Evolutionary conservation across 2,329 filamentous ascomycete species (phyloP).

Genomic region (Fusarium graminum): DNA sequence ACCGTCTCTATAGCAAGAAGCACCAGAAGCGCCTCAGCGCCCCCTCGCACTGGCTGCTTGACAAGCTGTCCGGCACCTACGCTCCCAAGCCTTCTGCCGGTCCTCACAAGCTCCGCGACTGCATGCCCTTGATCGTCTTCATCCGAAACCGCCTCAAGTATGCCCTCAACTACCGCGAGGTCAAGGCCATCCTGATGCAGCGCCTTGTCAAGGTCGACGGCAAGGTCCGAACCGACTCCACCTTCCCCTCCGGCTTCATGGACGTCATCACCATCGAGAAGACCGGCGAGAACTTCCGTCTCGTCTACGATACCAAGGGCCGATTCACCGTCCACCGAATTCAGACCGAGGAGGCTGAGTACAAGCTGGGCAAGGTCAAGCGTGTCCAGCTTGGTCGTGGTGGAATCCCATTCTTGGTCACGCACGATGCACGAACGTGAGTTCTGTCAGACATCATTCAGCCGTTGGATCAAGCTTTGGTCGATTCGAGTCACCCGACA

Average conservation of each 20-base stretch:
- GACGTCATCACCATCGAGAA: constrained; percentile 99
- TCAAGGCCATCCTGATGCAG: constrained; percentile 98
- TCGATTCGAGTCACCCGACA: constrained; percentile 62
- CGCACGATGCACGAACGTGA: constrained; percentile 99
- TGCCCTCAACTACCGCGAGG: constrained; percentile 98
- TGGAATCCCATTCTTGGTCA: constrained; percentile 99
- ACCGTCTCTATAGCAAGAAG: constrained; percentile 80
- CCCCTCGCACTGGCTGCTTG: constrained; percentile 99
- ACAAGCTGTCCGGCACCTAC: constrained; percentile 97
- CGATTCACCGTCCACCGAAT: constrained; percentile 99
- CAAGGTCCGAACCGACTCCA: constrained; percentile 99
- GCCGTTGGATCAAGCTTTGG: constrained; percentile 99
- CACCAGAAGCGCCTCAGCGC: constrained; percentile 99
- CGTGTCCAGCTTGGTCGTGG: constrained; percentile 98
- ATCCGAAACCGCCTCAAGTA: constrained; percentile 98
- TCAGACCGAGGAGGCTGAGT: constrained; percentile 97
- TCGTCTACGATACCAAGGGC: constrained; percentile 99
- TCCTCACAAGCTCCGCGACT: constrained; percentile 99
- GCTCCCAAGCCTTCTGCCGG: constrained; percentile 78
- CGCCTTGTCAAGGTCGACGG: constrained; percentile 99
- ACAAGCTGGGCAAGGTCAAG: constrained; percentile 99
- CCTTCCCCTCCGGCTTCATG: constrained; percentile 99
- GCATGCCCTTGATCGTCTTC: constrained; percentile 99
- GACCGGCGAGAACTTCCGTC: constrained; percentile 99
- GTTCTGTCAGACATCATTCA: constrained; percentile 98